Percentiles rank a stretch among this genome's conserved stretches.
These are phyloP conservation scores for Ceratocystis harringtonii DNA, from an alignment of 2,329 filamentous ascomycete species.

Conservation along the genomic window DNA sequence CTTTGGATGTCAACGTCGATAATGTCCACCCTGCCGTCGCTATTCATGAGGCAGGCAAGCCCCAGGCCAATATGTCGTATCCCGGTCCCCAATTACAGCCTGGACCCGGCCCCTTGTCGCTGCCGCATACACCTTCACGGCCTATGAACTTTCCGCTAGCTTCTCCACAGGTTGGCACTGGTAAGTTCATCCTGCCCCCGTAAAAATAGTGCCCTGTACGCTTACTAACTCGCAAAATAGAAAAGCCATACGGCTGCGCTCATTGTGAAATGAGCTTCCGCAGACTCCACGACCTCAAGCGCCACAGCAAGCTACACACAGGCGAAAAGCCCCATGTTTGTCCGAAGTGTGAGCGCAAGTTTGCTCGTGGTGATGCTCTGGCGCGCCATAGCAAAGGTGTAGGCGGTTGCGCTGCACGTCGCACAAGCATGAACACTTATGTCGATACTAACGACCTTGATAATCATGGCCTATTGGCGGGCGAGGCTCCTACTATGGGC, in stretches of 20 bases:
- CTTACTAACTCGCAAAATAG: constrained; percentile 25
- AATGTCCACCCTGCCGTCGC: constrained; percentile 21
- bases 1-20: constrained; percentile 40
- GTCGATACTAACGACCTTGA: constrained; percentile 61
- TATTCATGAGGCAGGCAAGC: constrained; percentile 22
- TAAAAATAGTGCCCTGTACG: neutral
- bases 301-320: constrained; percentile 91
- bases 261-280: constrained; percentile 90
- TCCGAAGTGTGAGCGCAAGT: constrained; percentile 84
- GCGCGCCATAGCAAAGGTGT: constrained; percentile 92
- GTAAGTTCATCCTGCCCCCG: constrained; percentile 4
- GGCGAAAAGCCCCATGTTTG: constrained; percentile 92
- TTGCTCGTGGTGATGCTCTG: constrained; percentile 86
- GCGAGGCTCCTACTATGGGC: constrained; percentile 41
- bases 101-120: constrained; percentile 22
- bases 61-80: constrained; percentile 40
- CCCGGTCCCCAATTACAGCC: constrained; percentile 34
- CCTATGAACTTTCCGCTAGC: constrained; percentile 45
- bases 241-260: constrained; percentile 90
- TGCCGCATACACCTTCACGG: constrained; percentile 33
- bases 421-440: constrained; percentile 73
- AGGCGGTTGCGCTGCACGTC: constrained; percentile 82
- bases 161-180: constrained; percentile 20
- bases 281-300: constrained; percentile 84
- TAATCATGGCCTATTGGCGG: constrained; percentile 34